Evolutionary conservation across 2,329 filamentous ascomycete genomes (phyloP), one percentile per base, ranked within the genome.

Genomic region (Aaosphaeria pasadenensis): DNA sequence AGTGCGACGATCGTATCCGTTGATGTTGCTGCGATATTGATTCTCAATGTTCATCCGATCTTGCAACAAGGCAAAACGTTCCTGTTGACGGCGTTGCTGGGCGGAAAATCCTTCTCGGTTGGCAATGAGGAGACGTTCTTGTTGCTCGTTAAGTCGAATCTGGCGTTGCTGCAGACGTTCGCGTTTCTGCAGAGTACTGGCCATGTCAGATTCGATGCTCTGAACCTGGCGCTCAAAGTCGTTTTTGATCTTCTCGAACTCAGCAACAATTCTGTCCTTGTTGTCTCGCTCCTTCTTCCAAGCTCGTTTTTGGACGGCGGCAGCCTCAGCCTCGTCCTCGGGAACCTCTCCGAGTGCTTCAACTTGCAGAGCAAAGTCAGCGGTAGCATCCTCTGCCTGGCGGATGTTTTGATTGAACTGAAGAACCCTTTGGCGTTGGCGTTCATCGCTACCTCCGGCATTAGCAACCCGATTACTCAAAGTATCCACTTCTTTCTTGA

Each of bases 361-460:
- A n/a, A 88, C 79, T 50, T 89, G 78, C 7, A 71, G 63, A 48
- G 78, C 74, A 28, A 88, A 72, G 42, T 77, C 74, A 39, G 74
- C 71, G 30, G 79, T 77, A 31, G 85, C 84, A 58, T 85, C 82
- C 56, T 86, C 82, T 4, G 82, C 83, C 65, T 85, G 87, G 48
- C 83, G 83, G 69, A 87, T 86, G 65, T 88, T 86, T 47, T 87
- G 87, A 48, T 81, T 84, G 63, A 89, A 85, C 67, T 91, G 88
- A 52, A 85, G 80, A 41, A 88, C 82, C 67, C 89, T 88, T 64
- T 89, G 86, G 56, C 83, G 80, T 58, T 86, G 80, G 64, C 88
- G 86, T 62, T 91, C 88, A 67, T 92, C 88, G 56, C 83, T 85
- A 50, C 85, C 85, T 52, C 87, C 87, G 33, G 86, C 72, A 44